Evolutionary conservation across 2,329 filamentous ascomycete genomes (phyloP), one percentile per base, ranked within the genome.

Genomic region (Cordyceps farinosa): DNA sequence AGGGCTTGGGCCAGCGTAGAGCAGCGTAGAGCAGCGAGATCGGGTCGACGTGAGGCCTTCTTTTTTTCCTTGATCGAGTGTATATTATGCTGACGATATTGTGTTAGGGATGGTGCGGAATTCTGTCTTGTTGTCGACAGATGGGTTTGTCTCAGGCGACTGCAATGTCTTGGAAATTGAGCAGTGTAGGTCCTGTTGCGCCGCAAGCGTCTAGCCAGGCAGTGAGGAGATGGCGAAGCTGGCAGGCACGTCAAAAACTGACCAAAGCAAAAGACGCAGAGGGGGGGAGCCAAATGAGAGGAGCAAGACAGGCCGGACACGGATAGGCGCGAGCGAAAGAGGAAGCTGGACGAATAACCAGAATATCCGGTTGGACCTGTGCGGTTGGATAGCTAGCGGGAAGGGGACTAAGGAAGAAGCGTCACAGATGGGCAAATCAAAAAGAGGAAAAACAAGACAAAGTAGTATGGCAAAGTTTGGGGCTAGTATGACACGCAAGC

Each of bases 51-150:
- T 51, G 56, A 51, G 34, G 27, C 45, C 5, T 11, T 38, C 10
- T 22, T 50, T 52, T 51, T 60, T 44, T 58, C 15, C 47, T 60
- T 40, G 48, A 47, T 52, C 38, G 32, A 45, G 22, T 45, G 48
- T 53, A 53, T 61, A 61, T 53, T 53, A 45, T 53, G 58, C 27
- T 61, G 58, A 61, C 22, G 29, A 61, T 61, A 61, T 53, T 61
- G 30, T 61, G 58, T 61, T 53, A 30, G 17, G 47, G 58, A 36
- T 45, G 40, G 8, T 53, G 57, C 29, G 58, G 58, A 53, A 45
- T 53, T 61, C 3, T 61, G 58, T 45, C 34, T 6, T 53, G 58
- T n/a, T 44, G 38, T 17, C 34, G 29, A 45, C 38, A 61, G 38
- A 30, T 61, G 38, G 29, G 58, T 44, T 61, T 61, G 58, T 61